Evolutionary conservation across 192 early-diverging fungal genomes (phyloP), one percentile per base, ranked within the genome.

Genomic region (Backusella tarrabulga): DNA sequence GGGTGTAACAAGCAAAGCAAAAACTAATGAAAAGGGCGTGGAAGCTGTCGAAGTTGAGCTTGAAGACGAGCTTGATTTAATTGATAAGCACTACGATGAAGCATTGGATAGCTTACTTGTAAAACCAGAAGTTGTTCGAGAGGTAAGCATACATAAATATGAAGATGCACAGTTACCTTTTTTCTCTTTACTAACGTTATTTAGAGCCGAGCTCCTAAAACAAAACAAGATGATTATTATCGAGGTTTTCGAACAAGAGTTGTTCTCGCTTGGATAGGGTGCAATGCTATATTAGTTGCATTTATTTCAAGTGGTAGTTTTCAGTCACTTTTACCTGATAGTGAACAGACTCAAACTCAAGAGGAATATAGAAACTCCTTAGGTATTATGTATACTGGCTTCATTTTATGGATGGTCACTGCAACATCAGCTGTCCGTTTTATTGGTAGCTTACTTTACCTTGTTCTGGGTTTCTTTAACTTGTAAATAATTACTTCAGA

Each of bases 321-420:
- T 40, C 76, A 81, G 36, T 46, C 73, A 2, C 42, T 81, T 3
- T 21, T 81, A 42, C 76, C 76, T 34, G 12, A 54, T 36, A 70
- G 9, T 6, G 12, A 50, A 6, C 32, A 73, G 40, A 41, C 63
- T 9, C 52, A 71, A 36, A 77, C 68, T 11, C 34, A 9, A 60
- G 76, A 70, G 17, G 38, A 80, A 35, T 66, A 75, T 41, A 38
- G 63, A 40, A 40, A 80, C 8, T 21, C 60, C 6, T 2, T 80
- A 7, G 82, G 81, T 4, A 86, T 85, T 29, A 84, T 87, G 5
- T 96, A 95, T 71, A 83, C 93, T 60, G 93, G 90, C 12, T 94
- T 98, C 81, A 94, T 97, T 66, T 90, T 98, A 63, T 98, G 93
- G 91, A 91, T 91, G 8, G 95, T 97, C 5, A 88, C 92, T 3